Base-by-base conservation (phyloP, 208 protist species). In the Leishmania tropica region DNA sequence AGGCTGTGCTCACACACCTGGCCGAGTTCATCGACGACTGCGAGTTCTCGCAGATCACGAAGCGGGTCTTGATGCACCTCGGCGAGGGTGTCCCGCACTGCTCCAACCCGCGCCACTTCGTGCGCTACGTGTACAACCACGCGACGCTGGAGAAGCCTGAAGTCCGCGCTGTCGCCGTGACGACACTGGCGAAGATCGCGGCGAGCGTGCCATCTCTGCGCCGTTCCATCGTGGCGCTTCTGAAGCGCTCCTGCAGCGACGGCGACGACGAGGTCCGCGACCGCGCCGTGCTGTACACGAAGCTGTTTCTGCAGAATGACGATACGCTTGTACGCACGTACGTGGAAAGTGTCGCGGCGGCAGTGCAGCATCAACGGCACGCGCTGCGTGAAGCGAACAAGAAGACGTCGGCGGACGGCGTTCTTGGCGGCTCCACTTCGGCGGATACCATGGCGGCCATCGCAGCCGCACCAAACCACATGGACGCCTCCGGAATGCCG, bases 1-100 rank as follows among this genome's bases (percentile, higher is more conserved):
- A 99, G 64, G 77, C 85, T 15, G 95, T 96, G 19, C 92, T 99
- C 53, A 89, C 87, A 53, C 93, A 99, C 76, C 89, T 99, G 35
- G 99, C 98, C 54, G 99, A 99, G 91, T 99, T 99, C 85, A 99
- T 99, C 84, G 99, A 99, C 81, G 99, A 99, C 93, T 99, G 99
- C 88, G 99, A 99, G 86, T 99, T 98, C 90, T 87, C 97, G 13
- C 78, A 91, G 67, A 97, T 99, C 58, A 98, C 95, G 28, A 96
- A 98, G 76, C 88, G 96, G 40, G 98, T 99, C 56, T 92, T 99
- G 45, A 94, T 98, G 86, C 88, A 99, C 79, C 89, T 99, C 17
- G 99, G 98, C 24, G 90, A 98, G 80, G 97, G 99, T 83, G 99
- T 98, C n/a, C 98, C 99, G 17, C 60, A 78, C 70, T 90, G 85